Conservation (phyloP, 768 basidiomycete species). For the Thelephora aurantiotincta region DNA sequence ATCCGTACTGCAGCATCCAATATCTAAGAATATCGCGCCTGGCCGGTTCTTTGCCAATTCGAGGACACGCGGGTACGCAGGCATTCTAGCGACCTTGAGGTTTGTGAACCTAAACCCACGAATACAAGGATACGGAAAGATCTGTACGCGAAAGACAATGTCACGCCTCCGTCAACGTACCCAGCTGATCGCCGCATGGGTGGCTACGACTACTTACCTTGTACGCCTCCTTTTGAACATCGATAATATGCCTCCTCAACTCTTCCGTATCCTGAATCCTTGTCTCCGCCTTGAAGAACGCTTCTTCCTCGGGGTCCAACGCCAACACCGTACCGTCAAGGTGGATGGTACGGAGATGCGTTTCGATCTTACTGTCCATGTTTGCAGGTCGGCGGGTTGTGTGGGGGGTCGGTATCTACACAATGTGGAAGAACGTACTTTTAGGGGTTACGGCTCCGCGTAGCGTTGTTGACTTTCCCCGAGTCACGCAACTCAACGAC, state of each 20-base stretch:
- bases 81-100: constrained; percentile 12
- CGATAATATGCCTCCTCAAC: constrained; percentile 17
- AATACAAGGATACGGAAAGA: constrained; percentile 20
- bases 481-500: too few species aligned
- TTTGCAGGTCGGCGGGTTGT: too few species aligned
- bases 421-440: too few species aligned
- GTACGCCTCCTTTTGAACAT: constrained; percentile 17
- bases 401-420: too few species aligned
- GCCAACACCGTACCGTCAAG: neutral
- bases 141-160: constrained; percentile 7
- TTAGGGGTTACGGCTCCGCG: too few species aligned
- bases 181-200: neutral
- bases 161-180: neutral
- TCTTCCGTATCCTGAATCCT: constrained; percentile 17
- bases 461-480: too few species aligned
- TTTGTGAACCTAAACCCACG: constrained; percentile 14
- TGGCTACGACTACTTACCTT: constrained; percentile 11
- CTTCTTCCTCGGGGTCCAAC: constrained; percentile 6
- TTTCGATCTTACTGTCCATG: too few species aligned
- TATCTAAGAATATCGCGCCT: constrained; percentile 26
- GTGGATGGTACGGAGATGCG: too few species aligned
- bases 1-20: constrained; percentile 30
- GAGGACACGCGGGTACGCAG: constrained; percentile 17
- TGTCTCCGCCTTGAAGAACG: constrained; percentile 11
- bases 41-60: constrained; percentile 21